Percentiles rank a stretch among this genome's conserved stretches.
These are phyloP conservation scores for Hypocrella siamensis DNA, from an alignment of 2,329 filamentous ascomycete species.

Conservation along the genomic window DNA sequence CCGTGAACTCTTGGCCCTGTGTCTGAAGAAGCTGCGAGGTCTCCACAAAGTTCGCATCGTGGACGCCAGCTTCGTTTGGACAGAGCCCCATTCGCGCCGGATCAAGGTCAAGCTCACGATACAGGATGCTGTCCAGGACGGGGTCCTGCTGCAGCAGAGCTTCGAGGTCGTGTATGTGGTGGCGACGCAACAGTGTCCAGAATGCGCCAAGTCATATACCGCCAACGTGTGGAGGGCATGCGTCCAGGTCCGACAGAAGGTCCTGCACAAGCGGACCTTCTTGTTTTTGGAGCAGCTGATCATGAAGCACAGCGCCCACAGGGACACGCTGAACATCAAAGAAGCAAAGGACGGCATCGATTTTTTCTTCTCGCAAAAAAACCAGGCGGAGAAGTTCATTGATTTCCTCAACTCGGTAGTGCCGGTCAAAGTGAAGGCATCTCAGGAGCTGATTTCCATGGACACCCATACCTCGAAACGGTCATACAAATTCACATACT, in stretches of 20 bases:
- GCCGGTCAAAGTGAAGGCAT: conserved; percentile 63
- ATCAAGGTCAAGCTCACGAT: conserved; percentile 93
- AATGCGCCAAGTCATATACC: conserved; percentile 91
- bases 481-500: conserved; percentile 90
- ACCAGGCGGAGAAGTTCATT: conserved; percentile 82
- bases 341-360: conserved; percentile 92
- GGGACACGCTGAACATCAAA: conserved; percentile 94
- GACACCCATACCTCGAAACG: conserved; percentile 83
- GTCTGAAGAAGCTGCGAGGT: conserved; percentile 73
- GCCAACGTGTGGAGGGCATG: conserved; percentile 89
- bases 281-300: conserved; percentile 79
- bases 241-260: conserved; percentile 93
- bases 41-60: conserved; percentile 85
- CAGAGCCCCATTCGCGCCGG: conserved; percentile 85
- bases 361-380: conserved; percentile 82
- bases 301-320: conserved; percentile 80
- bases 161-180: conserved; percentile 93
- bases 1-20: conserved; percentile 81
- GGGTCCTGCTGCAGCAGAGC: conserved; percentile 66
- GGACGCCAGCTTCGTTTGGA: conserved; percentile 95
- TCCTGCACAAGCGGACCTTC: conserved; percentile 75
- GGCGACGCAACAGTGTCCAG: conserved; percentile 82
- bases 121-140: conserved; percentile 51
- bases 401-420: conserved; percentile 77
- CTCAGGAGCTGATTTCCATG: conserved; percentile 76